Conservation (phyloP, 352 stramenopile species). For the Pythium brachiatum region DNA sequence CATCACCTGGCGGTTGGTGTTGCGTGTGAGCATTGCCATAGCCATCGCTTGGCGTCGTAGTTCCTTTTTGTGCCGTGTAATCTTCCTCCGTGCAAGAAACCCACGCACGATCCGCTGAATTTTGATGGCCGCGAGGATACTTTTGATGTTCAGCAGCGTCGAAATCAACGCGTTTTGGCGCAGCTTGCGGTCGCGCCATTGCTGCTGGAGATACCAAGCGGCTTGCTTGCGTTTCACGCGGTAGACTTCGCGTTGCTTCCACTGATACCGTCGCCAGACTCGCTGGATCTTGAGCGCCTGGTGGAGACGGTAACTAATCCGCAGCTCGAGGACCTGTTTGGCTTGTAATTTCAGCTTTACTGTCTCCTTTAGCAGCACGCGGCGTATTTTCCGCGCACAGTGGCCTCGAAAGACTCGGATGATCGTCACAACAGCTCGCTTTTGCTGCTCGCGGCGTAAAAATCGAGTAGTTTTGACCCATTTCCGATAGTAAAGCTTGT, state of each 20-base stretch:
- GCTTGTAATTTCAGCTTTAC: constrained; percentile 27
- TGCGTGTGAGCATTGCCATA: constrained; percentile 33
- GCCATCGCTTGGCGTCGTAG: constrained; percentile 31
- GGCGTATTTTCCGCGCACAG: constrained; percentile 27
- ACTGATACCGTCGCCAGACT: constrained; percentile 39
- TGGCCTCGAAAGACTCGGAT: constrained; percentile 44
- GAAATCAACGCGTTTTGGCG: constrained; percentile 40
- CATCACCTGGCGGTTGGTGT: constrained; percentile 37
- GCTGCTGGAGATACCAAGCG: constrained; percentile 32
- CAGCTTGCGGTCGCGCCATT: constrained; percentile 36
- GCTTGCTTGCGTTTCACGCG: constrained; percentile 31
- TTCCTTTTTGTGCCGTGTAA: constrained; percentile 18
- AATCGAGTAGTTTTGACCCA: constrained; percentile 29
- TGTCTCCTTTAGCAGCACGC: constrained; percentile 29
- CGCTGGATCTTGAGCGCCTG: constrained; percentile 54
- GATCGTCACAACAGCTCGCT: constrained; percentile 32
- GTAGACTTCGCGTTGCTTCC: constrained; percentile 7
- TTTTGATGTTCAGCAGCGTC: constrained; percentile 31
- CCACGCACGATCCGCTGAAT: constrained; percentile 47
- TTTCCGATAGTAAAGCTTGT: constrained; percentile 36
- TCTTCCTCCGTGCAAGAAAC: constrained; percentile 18
- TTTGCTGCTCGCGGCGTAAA: constrained; percentile 30
- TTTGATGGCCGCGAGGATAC: constrained; percentile 34
- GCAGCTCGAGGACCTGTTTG: constrained; percentile 34
- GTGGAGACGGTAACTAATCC: constrained; percentile 39